A percentile compares a stretch with the other conserved stretches of the same genome.
Evolutionary conservation across 2,329 filamentous ascomycete genomes (phyloP).

Genomic region (Xylaria sp.): DNA sequence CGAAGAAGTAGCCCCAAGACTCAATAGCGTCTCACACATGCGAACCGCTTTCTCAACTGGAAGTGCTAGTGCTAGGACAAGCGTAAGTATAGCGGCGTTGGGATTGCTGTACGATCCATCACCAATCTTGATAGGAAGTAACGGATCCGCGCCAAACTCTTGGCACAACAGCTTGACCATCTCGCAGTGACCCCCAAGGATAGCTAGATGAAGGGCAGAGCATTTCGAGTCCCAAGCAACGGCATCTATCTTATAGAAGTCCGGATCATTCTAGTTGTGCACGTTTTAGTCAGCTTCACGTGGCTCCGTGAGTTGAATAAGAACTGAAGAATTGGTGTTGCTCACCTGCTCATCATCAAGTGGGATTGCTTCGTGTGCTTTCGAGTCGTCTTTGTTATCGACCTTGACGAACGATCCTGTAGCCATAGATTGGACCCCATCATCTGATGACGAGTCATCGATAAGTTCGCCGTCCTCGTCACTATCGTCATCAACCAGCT

Average conservation of each 20-base stretch:
- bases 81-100: slow-evolving; percentile 72
- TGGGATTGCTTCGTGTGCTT: slow-evolving; percentile 56
- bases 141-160: slow-evolving; percentile 79
- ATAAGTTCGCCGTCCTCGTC: slow-evolving; percentile 60
- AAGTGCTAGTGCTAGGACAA: slow-evolving; percentile 74
- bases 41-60: slow-evolving; percentile 70
- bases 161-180: slow-evolving; percentile 76
- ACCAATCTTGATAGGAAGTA: slow-evolving; percentile 77
- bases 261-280: slow-evolving; percentile 66
- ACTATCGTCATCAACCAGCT: slow-evolving; percentile 45
- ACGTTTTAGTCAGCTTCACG: slow-evolving; percentile 17
- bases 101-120: slow-evolving; percentile 60
- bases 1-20: slow-evolving; percentile 76
- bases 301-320: neutral
- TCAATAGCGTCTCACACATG: slow-evolving; percentile 73
- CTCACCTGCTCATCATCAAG: slow-evolving; percentile 63
- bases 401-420: slow-evolving; percentile 83
- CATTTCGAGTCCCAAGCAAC: slow-evolving; percentile 82
- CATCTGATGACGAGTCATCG: slow-evolving; percentile 61
- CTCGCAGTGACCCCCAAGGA: slow-evolving; percentile 75
- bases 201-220: slow-evolving; percentile 82
- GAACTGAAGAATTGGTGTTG: neutral
- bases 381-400: slow-evolving; percentile 56
- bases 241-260: slow-evolving; percentile 82
- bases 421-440: slow-evolving; percentile 63